These are phyloP conservation scores for Globomyces pollinis-pini DNA, from an alignment of 192 early-diverging fungal genomes.

Conservation along the genomic window DNA sequence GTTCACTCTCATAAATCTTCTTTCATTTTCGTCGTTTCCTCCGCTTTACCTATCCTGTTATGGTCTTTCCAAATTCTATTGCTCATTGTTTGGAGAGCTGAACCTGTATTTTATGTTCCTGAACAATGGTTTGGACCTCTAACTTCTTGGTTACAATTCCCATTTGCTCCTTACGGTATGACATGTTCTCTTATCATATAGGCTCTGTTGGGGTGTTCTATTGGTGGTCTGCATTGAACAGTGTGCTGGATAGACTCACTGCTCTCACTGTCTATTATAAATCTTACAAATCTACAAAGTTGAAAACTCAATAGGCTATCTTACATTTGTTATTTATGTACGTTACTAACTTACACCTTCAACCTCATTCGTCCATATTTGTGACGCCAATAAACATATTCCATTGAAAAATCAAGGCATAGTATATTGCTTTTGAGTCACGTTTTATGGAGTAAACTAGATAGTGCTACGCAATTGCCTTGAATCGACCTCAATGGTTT, in stretches of 20 bases:
- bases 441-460: no score
- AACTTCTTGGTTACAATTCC: constrained; percentile 11
- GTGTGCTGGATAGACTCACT: constrained; percentile 1
- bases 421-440: no score
- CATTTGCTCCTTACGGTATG: constrained; percentile 10
- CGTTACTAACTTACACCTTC: no score
- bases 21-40: not conserved
- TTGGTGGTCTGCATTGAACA: constrained; percentile 7
- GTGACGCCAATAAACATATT: no score
- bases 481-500: no score
- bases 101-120: constrained; percentile 12
- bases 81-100: not conserved
- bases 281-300: no score
- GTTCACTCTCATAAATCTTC: not conserved
- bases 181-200: not conserved
- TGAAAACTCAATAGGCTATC: no score
- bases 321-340: no score
- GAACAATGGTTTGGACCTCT: constrained; percentile 13
- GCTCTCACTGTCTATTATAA: no score
- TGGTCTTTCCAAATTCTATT: constrained; percentile 9
- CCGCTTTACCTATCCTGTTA: not conserved
- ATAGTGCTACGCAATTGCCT: no score
- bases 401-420: no score
- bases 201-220: constrained; percentile 7
- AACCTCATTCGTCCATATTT: no score